phyloP scores from a whole-genome alignment of 768 basidiomycete genomes.

The Hirschioporus abietinus region DNA sequence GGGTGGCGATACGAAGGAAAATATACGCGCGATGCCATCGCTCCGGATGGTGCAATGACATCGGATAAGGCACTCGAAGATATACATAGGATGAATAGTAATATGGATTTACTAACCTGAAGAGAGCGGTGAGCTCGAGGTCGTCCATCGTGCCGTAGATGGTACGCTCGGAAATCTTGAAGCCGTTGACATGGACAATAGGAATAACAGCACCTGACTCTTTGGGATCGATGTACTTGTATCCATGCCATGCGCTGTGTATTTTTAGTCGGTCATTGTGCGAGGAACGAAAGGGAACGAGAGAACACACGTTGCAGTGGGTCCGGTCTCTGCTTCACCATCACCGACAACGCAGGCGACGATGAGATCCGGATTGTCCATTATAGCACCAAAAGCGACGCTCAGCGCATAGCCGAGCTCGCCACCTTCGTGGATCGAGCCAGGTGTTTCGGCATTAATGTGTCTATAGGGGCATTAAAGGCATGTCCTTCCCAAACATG shows the following conservation, averaged over 20 bases:
- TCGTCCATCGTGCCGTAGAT: constrained; percentile 90
- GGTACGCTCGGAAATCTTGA: constrained; percentile 88
- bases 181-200: constrained; percentile 82
- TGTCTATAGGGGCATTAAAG: constrained; percentile 36
- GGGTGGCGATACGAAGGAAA: constrained; percentile 2
- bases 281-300: not conserved
- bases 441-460: constrained; percentile 82
- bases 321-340: constrained; percentile 81
- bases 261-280: not conserved
- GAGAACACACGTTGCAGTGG: constrained; percentile 50
- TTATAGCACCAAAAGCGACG: constrained; percentile 82
- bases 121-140: constrained; percentile 69
- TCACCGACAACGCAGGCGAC: constrained; percentile 82
- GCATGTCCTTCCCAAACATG: not conserved
- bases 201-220: constrained; percentile 92
- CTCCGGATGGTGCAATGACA: not conserved
- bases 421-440: constrained; percentile 87
- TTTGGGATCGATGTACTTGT: constrained; percentile 86
- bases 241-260: constrained; percentile 69
- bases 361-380: constrained; percentile 87
- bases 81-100: not conserved
- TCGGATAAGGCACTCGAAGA: not conserved
- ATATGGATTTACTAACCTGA: constrained; percentile 44
- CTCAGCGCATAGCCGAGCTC: constrained; percentile 87
- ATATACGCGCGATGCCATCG: not conserved